These are phyloP conservation scores for Macrolepiota fuliginosa DNA, from an alignment of 768 basidiomycete genomes.

Conservation along the genomic window DNA sequence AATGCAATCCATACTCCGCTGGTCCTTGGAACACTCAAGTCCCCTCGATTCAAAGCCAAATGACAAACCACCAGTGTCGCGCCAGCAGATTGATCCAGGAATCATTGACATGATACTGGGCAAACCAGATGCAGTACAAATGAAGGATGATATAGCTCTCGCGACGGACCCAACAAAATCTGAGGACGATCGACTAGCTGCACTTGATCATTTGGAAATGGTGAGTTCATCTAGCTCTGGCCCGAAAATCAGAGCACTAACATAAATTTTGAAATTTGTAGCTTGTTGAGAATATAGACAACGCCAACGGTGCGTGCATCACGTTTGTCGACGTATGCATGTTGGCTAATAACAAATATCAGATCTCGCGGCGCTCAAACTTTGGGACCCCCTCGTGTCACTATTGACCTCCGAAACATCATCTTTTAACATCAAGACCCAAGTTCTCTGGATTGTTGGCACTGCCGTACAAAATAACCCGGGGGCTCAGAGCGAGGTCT, in stretches of 20 bases:
- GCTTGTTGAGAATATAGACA: conserved; percentile 88
- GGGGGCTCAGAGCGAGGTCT: conserved; percentile 70
- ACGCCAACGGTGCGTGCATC: conserved; percentile 67
- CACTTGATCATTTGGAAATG: conserved; percentile 88
- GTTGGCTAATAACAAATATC: neutral
- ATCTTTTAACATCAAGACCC: conserved; percentile 57
- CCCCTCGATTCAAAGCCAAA: conserved; percentile 27
- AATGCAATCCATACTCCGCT: conserved; percentile 80
- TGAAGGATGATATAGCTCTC: conserved; percentile 75
- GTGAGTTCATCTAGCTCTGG: conserved; percentile 33
- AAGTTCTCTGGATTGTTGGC: conserved; percentile 83
- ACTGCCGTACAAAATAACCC: conserved; percentile 92
- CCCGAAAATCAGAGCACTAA: neutral
- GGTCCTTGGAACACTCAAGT: conserved; percentile 74
- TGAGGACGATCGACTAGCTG: conserved; percentile 61
- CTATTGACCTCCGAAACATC: conserved; percentile 55
- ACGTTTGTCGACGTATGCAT: neutral
- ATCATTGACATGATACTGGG: conserved; percentile 86
- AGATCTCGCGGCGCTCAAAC: conserved; percentile 74
- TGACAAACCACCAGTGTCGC: conserved; percentile 30
- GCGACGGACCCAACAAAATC: conserved; percentile 55
- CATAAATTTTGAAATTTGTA: conserved; percentile 23
- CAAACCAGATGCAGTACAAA: conserved; percentile 74
- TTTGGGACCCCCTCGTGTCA: conserved; percentile 76
- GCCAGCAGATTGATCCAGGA: conserved; percentile 70